Percentiles rank a stretch among this genome's conserved stretches.
Conservation (phyloP, 306 rosid species). For the Cajanus cajan region DNA sequence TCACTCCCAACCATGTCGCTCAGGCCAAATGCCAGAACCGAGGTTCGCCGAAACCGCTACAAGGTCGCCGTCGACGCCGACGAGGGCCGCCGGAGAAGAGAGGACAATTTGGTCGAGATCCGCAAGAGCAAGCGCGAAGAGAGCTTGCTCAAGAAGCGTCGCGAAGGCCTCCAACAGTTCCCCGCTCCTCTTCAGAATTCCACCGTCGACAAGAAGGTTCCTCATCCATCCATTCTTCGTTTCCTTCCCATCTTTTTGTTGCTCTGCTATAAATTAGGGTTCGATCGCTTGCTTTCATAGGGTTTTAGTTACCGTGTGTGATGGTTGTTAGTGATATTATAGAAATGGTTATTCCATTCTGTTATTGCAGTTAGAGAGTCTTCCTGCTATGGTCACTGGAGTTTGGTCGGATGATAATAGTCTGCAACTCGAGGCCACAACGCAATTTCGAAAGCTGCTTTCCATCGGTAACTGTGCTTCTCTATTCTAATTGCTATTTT, state of each 20-base stretch:
- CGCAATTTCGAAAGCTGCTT: slow-evolving; percentile 73
- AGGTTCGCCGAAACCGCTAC: slow-evolving; percentile 83
- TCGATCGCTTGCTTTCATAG: slow-evolving; percentile 4
- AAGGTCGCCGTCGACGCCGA: slow-evolving; percentile 81
- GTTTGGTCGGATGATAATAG: slow-evolving; percentile 52
- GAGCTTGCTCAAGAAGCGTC: slow-evolving; percentile 81
- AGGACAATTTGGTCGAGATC: slow-evolving; percentile 84
- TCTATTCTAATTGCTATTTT: neutral
- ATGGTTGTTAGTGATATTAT: too few relatives aligned
- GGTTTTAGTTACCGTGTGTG: too few relatives aligned
- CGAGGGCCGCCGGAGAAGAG: slow-evolving; percentile 80
- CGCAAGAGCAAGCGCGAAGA: slow-evolving; percentile 85
- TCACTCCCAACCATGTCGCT: slow-evolving; percentile 53
- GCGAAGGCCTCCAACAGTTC: slow-evolving; percentile 69
- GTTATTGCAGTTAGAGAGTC: slow-evolving; percentile 64
- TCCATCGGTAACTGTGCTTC: slow-evolving; percentile 49
- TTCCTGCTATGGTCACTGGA: slow-evolving; percentile 73
- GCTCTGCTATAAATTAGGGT: slow-evolving; percentile 15
- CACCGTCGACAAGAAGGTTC: slow-evolving; percentile 56
- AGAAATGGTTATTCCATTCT: too few relatives aligned
- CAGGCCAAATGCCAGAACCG: slow-evolving; percentile 69
- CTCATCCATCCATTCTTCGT: neutral
- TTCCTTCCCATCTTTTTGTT: too few relatives aligned
- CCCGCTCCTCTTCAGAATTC: slow-evolving; percentile 42
- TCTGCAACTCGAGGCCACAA: slow-evolving; percentile 76